Percentiles rank a stretch among this genome's conserved stretches.
Evolutionary conservation across 345 rosid species (phyloP).

Genomic region (Geranium rotundifolium): DNA sequence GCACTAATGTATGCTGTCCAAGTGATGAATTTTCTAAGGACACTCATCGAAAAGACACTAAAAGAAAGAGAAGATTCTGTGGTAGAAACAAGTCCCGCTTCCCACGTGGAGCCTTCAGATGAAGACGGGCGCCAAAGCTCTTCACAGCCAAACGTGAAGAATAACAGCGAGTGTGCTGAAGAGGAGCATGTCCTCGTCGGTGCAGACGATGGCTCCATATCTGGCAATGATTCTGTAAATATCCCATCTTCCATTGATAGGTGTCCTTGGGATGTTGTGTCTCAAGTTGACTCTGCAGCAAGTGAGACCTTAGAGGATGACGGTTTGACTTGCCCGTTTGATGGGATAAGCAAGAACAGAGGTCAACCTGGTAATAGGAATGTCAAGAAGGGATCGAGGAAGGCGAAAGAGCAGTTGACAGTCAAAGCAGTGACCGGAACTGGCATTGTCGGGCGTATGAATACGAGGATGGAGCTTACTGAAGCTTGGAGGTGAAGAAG

Average conservation of each 20-base stretch:
- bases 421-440: background rate
- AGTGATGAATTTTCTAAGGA: constrained; percentile 92
- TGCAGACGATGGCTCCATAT: constrained; percentile 7
- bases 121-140: constrained; percentile 50
- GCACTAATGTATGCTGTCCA: constrained; percentile 95
- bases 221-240: constrained; percentile 24
- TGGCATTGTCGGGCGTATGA: background rate
- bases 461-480: constrained; percentile 50
- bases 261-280: constrained; percentile 21
- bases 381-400: constrained; percentile 24
- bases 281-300: constrained; percentile 10
- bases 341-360: constrained; percentile 13
- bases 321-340: constrained; percentile 9
- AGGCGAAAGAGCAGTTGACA: constrained; percentile 21
- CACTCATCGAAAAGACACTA: constrained; percentile 51
- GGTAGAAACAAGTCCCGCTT: constrained; percentile 27
- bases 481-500: constrained; percentile 69
- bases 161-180: constrained; percentile 21
- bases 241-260: constrained; percentile 23
- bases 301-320: constrained; percentile 17
- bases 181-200: constrained; percentile 12
- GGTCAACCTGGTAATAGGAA: constrained; percentile 18
- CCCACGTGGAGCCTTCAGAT: constrained; percentile 47
- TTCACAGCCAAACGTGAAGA: constrained; percentile 21
- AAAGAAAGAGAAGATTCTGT: constrained; percentile 53